Base-by-base conservation (phyloP, 23 red algal genomes). In the Gracilaria domingensis region DNA sequence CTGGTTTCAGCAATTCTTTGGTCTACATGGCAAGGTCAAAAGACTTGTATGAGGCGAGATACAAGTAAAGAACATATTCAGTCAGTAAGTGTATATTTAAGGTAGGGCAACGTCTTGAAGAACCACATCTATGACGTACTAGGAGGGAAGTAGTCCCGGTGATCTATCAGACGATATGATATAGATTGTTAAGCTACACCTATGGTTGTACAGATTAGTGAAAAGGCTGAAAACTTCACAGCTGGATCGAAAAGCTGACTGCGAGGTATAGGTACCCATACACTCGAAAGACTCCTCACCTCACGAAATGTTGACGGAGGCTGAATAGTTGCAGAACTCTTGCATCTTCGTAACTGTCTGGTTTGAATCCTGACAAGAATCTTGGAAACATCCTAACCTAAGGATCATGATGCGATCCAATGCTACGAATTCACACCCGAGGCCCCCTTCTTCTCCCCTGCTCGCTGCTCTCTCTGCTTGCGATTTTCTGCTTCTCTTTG, bases 401-500 rank as follows among this genome's bases (percentile, higher is more conserved):
- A 69, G 32, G 16, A 36, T 37, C 32, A 69, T 2, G n/a, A 37
- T 64, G 11, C 14, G 32, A 13, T 32, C 18, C 12, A 1, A 36
- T 32, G 11, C 20, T 17, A 69, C 0, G 64, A 37, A 69, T 69
- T 28, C 6, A 30, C 64, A 69, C 30, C 64, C 32, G 64, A 69
- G 18, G 35, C 75, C 2, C 12, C 75, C 18, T 33, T 55, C 36
- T 55, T 62, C 24, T 54, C 38, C 18, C 1, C 38, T 60, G 69
- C 38, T 49, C 38, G 33, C 39, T 21, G 12, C 47, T 73, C 79
- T 32, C 50, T 64, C 38, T 12, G 47, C 21, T 77, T 57, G 60
- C 89, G 62, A 75, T 92, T 65, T 64, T 92, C 89, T n/a, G 61
- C 89, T 70, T 83, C 35, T 34, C 60, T 53, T 47, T 74, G 81